Percentiles rank a stretch among this genome's conserved stretches.
phyloP scores from a whole-genome alignment of 805 yeast genomes.

The Candida broadrunensis region DNA sequence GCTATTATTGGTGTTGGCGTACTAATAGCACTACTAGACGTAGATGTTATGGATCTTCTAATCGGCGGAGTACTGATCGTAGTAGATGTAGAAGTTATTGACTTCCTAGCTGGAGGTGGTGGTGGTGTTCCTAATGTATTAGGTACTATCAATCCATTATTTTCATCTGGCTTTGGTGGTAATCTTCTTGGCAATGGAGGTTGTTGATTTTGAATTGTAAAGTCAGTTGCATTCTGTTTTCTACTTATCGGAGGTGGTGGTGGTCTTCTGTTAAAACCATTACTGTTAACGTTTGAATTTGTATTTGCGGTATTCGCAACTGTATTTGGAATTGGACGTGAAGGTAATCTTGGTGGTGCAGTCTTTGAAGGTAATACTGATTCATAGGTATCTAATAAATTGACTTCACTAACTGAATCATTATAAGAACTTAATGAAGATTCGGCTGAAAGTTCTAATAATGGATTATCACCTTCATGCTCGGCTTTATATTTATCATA shows the following conservation, averaged over 20 bases:
- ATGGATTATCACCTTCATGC: slow-evolving; percentile 15
- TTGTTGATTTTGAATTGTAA: neutral
- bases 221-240: slow-evolving; percentile 3
- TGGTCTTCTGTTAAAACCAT: slow-evolving; percentile 9
- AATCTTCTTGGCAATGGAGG: slow-evolving; percentile 9
- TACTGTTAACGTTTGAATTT: no score
- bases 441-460: slow-evolving; percentile 5
- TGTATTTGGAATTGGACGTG: slow-evolving; percentile 20
- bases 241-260: slow-evolving; percentile 22
- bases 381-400: slow-evolving; percentile 3
- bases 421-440: slow-evolving; percentile 2
- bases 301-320: slow-evolving; percentile 18
- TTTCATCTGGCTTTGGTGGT: slow-evolving; percentile 12
- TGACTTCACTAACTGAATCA: slow-evolving; percentile 4
- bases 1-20: neutral
- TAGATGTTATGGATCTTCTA: slow-evolving; percentile 4
- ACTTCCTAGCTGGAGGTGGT: neutral
- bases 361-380: slow-evolving; percentile 8
- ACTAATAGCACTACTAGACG: slow-evolving; percentile 1
- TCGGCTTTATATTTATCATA: slow-evolving; percentile 29
- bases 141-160: neutral
- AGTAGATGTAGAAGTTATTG: neutral
- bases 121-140: neutral
- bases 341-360: neutral
- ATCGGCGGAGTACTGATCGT: slow-evolving; percentile 3